Conservation (phyloP, 305 asterid genomes). For the Nicotiana rustica region DNA sequence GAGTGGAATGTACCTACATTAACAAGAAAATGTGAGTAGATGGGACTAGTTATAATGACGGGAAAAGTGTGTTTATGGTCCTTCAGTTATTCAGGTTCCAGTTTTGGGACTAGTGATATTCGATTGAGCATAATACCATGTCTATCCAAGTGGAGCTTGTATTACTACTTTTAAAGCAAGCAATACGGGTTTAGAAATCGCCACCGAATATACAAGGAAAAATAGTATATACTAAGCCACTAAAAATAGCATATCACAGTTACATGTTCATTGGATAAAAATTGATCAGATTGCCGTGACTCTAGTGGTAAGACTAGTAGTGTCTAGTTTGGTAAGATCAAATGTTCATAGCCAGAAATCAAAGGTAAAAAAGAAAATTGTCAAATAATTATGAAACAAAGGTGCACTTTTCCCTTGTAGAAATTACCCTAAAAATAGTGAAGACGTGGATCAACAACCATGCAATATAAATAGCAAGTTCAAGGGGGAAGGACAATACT, state of each 20-base stretch:
- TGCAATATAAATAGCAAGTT: neutral
- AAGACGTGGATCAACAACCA: neutral
- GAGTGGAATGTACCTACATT: slow-evolving; percentile 73
- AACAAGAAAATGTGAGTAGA: slow-evolving; percentile 16
- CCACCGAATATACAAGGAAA: neutral
- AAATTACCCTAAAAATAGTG: neutral
- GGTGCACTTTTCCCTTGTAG: neutral
- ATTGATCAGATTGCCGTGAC: neutral
- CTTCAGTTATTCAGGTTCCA: neutral
- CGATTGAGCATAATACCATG: neutral
- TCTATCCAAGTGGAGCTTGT: neutral
- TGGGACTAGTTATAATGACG: neutral
- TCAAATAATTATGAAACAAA: neutral
- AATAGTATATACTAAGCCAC: neutral
- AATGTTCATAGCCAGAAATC: neutral
- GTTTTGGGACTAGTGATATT: neutral
- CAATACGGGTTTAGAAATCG: neutral
- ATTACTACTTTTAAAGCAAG: neutral
- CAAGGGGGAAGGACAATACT: slow-evolving; percentile 48
- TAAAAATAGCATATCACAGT: neutral
- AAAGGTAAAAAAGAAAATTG: neutral
- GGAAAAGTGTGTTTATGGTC: neutral
- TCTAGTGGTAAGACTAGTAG: neutral
- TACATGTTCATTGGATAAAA: neutral
- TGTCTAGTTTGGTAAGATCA: neutral